These are phyloP conservation scores for Ustilago tritici DNA, from an alignment of 1,284 basidiomycete genomes.

Conservation along the genomic window DNA sequence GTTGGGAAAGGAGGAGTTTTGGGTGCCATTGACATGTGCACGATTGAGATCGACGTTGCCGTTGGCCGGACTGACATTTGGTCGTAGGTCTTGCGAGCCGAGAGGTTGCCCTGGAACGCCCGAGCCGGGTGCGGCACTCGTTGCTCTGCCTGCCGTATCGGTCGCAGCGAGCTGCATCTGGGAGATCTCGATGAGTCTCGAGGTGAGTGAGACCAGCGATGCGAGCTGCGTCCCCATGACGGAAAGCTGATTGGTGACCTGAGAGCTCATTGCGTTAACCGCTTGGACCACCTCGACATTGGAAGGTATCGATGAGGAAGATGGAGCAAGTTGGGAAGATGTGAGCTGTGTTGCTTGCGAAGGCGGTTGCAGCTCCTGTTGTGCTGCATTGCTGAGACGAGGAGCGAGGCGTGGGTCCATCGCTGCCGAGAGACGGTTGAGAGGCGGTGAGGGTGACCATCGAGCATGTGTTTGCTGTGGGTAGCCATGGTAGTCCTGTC, in stretches of 20 bases:
- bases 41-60: slow-evolving; percentile 31
- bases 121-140: slow-evolving; percentile 8
- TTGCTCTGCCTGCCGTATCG: slow-evolving; percentile 16
- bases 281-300: slow-evolving; percentile 48
- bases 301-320: slow-evolving; percentile 14
- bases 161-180: slow-evolving; percentile 30
- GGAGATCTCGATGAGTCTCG: slow-evolving; percentile 48
- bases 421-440: slow-evolving; percentile 37
- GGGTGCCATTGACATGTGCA: slow-evolving; percentile 32
- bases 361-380: slow-evolving; percentile 36
- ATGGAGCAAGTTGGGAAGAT: slow-evolving; percentile 18
- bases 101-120: not conserved
- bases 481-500: slow-evolving; percentile 49
- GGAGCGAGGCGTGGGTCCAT: slow-evolving; percentile 42
- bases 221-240: slow-evolving; percentile 47
- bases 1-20: slow-evolving; percentile 22
- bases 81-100: slow-evolving; percentile 6
- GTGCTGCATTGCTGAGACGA: slow-evolving; percentile 28
- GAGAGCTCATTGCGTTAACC: slow-evolving; percentile 44
- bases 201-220: slow-evolving; percentile 45
- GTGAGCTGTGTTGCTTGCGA: slow-evolving; percentile 34
- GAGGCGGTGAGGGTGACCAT: slow-evolving; percentile 50
- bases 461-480: slow-evolving; percentile 34
- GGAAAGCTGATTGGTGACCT: slow-evolving; percentile 46
- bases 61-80: slow-evolving; percentile 36